Evolutionary conservation across 169 alveolate species (phyloP).

Genomic region (Babesia caballi): DNA sequence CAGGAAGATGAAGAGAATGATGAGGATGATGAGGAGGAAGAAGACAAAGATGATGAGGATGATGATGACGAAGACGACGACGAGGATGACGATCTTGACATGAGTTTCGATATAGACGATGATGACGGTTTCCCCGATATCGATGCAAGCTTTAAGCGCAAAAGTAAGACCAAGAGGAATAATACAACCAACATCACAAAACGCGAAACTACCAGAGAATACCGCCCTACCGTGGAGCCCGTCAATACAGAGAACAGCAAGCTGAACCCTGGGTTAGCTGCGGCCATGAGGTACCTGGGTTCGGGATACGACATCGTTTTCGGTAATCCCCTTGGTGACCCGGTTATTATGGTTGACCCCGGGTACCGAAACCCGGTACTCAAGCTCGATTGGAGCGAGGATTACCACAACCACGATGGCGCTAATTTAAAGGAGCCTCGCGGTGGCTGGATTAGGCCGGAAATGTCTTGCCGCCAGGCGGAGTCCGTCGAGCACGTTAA

Average conservation of each 20-base stretch:
- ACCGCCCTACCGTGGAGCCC: no score
- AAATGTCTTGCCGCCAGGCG: conserved; percentile 78
- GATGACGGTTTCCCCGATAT: background rate
- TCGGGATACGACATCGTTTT: conserved; percentile 78
- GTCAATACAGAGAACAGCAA: background rate
- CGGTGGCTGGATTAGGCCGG: conserved; percentile 79
- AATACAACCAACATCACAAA: no score
- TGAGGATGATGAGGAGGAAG: background rate
- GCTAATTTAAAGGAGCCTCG: conserved; percentile 72
- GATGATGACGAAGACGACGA: background rate
- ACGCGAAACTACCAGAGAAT: background rate
- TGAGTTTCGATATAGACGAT: no score
- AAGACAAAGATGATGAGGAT: background rate
- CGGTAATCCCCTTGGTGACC: conserved; percentile 85
- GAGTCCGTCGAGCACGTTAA: conserved; percentile 70
- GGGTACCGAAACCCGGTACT: conserved; percentile 82
- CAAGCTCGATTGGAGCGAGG: conserved; percentile 58
- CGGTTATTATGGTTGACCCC: conserved; percentile 78
- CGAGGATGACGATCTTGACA: background rate
- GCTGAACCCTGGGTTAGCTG: conserved; percentile 51
- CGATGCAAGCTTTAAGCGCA: background rate
- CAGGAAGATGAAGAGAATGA: background rate
- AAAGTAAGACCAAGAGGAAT: no score
- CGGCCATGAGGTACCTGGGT: conserved; percentile 72
- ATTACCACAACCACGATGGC: conserved; percentile 45